Base-by-base conservation (phyloP, 129 eudicot species). In the carrot (Daucus carota) region DNA sequence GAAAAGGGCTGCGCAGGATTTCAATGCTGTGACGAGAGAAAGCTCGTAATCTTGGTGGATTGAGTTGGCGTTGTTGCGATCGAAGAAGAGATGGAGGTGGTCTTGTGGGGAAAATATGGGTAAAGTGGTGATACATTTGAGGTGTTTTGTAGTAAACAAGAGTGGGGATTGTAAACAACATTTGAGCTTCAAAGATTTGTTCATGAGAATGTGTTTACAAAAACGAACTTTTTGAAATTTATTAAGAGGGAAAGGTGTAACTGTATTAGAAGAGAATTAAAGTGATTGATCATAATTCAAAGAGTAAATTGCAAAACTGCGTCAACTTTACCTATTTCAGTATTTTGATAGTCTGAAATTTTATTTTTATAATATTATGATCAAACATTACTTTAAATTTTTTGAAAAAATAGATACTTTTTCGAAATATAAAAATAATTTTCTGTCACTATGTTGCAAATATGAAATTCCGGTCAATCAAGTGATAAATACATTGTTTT, bases 1-100 rank as follows among this genome's bases (percentile, higher is more conserved):
- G 26, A 81, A 79, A 74, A 73, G 89, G 46, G 90, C 22, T 6
- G 93, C 80, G 36, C 90, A 89, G 14, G 89, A 80, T 73, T 87
- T 94, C 12, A 94, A 66, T 10, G 87, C 82, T 47, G 92, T 84
- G 4, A 87, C 85, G 6, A 94, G 80, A 0, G 85, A 46, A 5
- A 70, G 78, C 43, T 90, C 89, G 80, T 77, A 72, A 75, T 84
- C 57, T 79, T 20, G 76, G 57, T 48, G 72, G 20, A 32, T 72
- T 75, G 26, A 5, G 8, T 40, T n/a, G 11, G n/a, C 32, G 75
- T 36, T n/a, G 32, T 43, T 62, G 42, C 41, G 44, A 67, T 41
- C 50, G 75, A 77, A 77, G 75, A 77, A 73, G 15, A 75, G 29
- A 1, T 0, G 29, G 78, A 48, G 84, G 73, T 73, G 75, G 57